phyloP scores from a whole-genome alignment of 169 alveolate species.

The Cryptosporidium xiaoi region DNA sequence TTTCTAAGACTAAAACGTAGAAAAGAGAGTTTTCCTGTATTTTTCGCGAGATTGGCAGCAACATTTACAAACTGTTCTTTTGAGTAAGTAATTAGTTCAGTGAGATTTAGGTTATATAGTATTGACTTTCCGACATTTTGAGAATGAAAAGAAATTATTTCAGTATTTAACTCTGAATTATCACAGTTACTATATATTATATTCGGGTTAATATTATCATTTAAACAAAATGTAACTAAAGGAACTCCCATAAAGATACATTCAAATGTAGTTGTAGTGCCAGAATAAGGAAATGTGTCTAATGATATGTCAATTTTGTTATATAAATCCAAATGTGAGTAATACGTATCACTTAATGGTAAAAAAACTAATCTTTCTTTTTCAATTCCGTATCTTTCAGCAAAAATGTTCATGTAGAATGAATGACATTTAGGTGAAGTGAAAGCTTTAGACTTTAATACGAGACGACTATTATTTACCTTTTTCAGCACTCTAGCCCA shows the following conservation, averaged over 20 bases:
- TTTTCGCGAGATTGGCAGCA: conserved; percentile 62
- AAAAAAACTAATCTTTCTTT: conserved; percentile 19
- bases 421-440: conserved; percentile 45
- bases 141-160: conserved; percentile 74
- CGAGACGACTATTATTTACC: conserved; percentile 80
- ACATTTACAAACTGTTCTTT: conserved; percentile 49
- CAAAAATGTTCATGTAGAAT: conserved; percentile 15
- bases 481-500: conserved; percentile 80
- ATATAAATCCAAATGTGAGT: conserved; percentile 39
- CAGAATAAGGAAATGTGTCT: conserved; percentile 84
- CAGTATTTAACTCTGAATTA: not conserved
- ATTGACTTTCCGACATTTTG: conserved; percentile 78
- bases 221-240: conserved; percentile 78
- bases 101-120: conserved; percentile 52
- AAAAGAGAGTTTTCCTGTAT: conserved; percentile 15
- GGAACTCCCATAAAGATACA: conserved; percentile 84
- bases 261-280: conserved; percentile 84
- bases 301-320: conserved; percentile 78
- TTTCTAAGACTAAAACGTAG: conserved; percentile 42
- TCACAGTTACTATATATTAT: not conserved
- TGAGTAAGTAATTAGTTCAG: conserved; percentile 64
- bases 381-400: conserved; percentile 7
- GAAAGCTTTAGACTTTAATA: conserved; percentile 78
- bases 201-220: not conserved
- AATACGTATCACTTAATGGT: conserved; percentile 29